These are phyloP conservation scores for Hysterangium stoloniferum DNA, from an alignment of 768 basidiomycete genomes.

Conservation along the genomic window DNA sequence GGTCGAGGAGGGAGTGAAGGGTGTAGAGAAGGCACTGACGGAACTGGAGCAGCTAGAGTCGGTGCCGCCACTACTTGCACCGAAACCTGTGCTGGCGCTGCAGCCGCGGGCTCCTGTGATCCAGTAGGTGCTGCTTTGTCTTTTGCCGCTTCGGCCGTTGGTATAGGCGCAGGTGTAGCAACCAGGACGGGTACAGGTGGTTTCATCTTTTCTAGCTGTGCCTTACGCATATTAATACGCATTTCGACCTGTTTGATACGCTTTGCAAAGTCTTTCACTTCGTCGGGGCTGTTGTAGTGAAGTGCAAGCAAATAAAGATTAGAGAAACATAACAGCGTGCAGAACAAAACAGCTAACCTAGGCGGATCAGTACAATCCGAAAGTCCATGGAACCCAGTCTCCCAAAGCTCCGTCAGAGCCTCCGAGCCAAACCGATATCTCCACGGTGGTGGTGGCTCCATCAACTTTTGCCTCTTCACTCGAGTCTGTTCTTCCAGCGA, in stretches of 20 bases:
- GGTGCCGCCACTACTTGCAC: constrained; percentile 17
- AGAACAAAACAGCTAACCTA: constrained; percentile 38
- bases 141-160: neutral
- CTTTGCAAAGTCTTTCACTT: constrained; percentile 9
- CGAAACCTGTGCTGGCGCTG: constrained; percentile 3
- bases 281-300: neutral
- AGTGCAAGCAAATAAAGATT: neutral
- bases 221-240: constrained; percentile 46
- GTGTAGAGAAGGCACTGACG: constrained; percentile 40
- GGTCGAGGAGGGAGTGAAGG: constrained; percentile 72
- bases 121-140: neutral
- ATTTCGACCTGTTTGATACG: constrained; percentile 35
- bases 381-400: constrained; percentile 65
- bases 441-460: constrained; percentile 54
- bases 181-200: neutral
- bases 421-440: constrained; percentile 58
- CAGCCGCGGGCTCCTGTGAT: neutral
- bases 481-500: constrained; percentile 53
- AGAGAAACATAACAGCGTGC: constrained; percentile 5
- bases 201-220: constrained; percentile 25
- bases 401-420: constrained; percentile 75
- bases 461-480: constrained; percentile 43
- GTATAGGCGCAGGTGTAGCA: neutral
- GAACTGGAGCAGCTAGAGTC: constrained; percentile 11
- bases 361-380: constrained; percentile 56